A percentile compares a stretch with the other conserved stretches of the same genome.
Evolutionary conservation across 495 filamentous ascomycete genomes (phyloP).

Genomic region (Aspergillus wentii): DNA sequence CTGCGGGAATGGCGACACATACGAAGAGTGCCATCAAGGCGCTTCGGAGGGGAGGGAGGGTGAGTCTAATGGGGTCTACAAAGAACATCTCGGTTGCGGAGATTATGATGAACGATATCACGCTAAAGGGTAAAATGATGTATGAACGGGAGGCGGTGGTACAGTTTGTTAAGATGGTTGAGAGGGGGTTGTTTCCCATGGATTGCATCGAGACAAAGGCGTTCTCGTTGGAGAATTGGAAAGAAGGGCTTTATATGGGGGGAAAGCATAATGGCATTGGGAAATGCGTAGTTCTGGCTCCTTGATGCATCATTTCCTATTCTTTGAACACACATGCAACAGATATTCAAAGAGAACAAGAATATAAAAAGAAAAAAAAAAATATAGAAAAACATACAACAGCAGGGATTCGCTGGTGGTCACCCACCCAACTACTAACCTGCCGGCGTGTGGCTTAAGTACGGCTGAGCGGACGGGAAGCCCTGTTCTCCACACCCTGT

Average conservation of each 20-base stretch:
- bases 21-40: constrained; percentile 5
- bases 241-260: background rate
- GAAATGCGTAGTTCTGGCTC: background rate
- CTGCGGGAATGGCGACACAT: background rate
- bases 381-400: too few relatives aligned
- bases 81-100: background rate
- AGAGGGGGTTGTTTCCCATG: background rate
- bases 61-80: constrained; percentile 6
- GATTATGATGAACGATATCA: constrained; percentile 20
- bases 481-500: too few relatives aligned
- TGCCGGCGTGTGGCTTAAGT: too few relatives aligned
- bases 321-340: too few relatives aligned
- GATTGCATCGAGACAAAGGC: background rate
- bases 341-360: too few relatives aligned
- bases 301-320: too few relatives aligned
- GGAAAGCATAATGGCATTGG: background rate
- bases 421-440: too few relatives aligned
- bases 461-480: too few relatives aligned
- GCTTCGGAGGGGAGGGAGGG: constrained; percentile 5
- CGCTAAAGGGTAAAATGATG: constrained; percentile 36
- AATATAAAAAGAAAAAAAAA: too few relatives aligned
- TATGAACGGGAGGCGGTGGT: constrained; percentile 26
- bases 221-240: background rate
- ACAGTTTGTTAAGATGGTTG: background rate
- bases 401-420: too few relatives aligned